Evolutionary conservation across 1,284 basidiomycete genomes (phyloP), one percentile per base, ranked within the genome.

Genomic region (Mycosarcoma maydis): DNA sequence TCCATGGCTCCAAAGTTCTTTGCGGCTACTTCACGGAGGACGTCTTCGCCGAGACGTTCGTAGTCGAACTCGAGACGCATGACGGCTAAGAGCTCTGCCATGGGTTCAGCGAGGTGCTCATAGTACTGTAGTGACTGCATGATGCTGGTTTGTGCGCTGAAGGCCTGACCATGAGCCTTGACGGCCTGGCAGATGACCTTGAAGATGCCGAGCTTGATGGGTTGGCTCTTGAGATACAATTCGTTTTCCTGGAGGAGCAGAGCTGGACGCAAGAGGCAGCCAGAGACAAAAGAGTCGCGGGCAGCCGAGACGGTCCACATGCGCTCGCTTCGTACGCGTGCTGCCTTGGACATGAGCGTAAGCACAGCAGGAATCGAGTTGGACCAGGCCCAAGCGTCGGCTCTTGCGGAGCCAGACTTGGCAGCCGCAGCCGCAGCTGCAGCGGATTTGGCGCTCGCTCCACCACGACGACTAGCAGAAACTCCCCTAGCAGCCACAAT

Each of bases 111-210:
- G 24, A 97, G 87, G 80, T 98, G 94, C 76, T 98, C 95, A 76
- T 90, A 92, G 83, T 95, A 96, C 62, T 95, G 93, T 13, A 98
- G 85, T 52, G 88, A 89, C 81, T 97, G 94, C 83, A 94, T 90
- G 82, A 98, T 92, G 62, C 87, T 88, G 52, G 92, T 94, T 77
- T 96, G 93, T 5, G 73, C 79, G 33, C 61, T 67, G 30, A 77
- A 88, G 1, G 88, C 86, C 73, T 98, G 94, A 1, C 87, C 88
- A 72, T 98, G 94, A 69, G 90, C 88, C 80, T 97, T 98, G 69
- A 97, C 92, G 0, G 94, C 90, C 44, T 91, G 84, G 82, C 93
- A 96, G 64, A 98, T 89, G 72, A 94, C 89, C 77, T 92, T 92
- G 86, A 91, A 94, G 22, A 92, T 87, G 23, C 87, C 88, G 44